Evolutionary conservation across 768 basidiomycete genomes (phyloP), one percentile per base, ranked within the genome.

Genomic region (Cantharellus anzutake): DNA sequence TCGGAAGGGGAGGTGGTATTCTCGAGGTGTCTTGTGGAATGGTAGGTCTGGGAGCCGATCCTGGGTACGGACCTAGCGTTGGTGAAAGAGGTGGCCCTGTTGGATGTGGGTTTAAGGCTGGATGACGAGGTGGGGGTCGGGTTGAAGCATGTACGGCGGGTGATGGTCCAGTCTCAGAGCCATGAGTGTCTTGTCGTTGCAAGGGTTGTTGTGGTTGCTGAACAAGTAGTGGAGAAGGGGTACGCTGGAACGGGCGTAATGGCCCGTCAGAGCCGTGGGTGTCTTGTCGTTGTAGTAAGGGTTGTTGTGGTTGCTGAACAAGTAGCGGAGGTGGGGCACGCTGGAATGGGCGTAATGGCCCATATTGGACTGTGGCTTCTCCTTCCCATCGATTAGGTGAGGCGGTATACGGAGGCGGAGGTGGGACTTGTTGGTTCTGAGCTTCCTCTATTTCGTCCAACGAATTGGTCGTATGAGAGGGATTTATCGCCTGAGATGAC

Each of bases 341-440:
- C 41, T 62, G 61, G 52, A 62, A 62, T 39, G 61, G 61, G 34
- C 61, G 60, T 3, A 29, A 29, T 16, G 61, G 61, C 7, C 61
- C 61, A 42, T 50, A 38, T 53, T 62, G 50, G 3, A 62, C 14
- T 11, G 60, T 55, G 14, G 20, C 34, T 42, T 61, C 60, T 11
- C 60, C 60, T 35, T 60, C 7, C 7, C 48, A 40, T 14, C 14
- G 11, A 38, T 62, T 44, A 4, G 62, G 40, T 7, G 42, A 3
- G 3, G 60, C 37, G 11, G 56, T 11, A 57, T 61, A 61, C 44
- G 60, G 60, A 3, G 60, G 40, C 5, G 37, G 58, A 38, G 57
- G 37, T 39, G 20, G 20, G 20, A 29, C 20, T 29, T 29, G 20
- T 29, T 29, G 20, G 20, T 29, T 29, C 20, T 29, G 20, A 29